phyloP scores from a whole-genome alignment of 495 filamentous ascomycete genomes.

The Hapsidospora chrysogenum region DNA sequence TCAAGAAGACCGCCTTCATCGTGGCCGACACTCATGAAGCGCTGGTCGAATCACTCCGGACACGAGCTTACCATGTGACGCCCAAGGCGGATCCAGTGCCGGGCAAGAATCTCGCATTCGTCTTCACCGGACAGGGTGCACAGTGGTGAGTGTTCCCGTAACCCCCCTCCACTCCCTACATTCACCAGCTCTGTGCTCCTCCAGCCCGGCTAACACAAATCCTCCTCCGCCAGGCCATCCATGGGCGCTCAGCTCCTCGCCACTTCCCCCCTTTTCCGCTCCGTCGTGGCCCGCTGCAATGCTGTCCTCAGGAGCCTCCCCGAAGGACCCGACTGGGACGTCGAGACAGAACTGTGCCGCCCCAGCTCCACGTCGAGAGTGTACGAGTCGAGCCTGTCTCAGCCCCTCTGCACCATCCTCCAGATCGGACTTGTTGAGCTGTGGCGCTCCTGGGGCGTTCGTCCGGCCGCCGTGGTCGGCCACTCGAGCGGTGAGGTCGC shows the following conservation, averaged over 20 bases:
- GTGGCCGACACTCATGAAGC: neutral
- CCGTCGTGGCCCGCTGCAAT: neutral
- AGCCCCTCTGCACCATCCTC: conserved; percentile 21
- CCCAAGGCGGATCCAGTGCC: conserved; percentile 8
- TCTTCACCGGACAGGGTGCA: conserved; percentile 25
- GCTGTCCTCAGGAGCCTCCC: neutral
- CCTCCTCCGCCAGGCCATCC: no score
- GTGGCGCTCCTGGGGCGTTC: conserved; percentile 21
- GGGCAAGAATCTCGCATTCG: conserved; percentile 11
- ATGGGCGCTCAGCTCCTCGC: neutral
- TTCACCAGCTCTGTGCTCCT: no score
- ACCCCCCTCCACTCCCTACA: no score
- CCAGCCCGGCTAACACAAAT: no score
- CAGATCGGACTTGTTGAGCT: conserved; percentile 29
- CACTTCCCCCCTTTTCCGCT: neutral
- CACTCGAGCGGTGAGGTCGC: conserved; percentile 38
- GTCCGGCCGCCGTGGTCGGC: conserved; percentile 25
- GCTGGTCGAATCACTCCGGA: conserved; percentile 2
- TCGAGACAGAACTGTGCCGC: conserved; percentile 3
- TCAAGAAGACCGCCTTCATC: conserved; percentile 11
- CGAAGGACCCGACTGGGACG: conserved; percentile 1
- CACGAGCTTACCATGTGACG: neutral
- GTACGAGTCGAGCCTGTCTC: conserved; percentile 11
- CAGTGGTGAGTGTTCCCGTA: conserved; percentile 35
- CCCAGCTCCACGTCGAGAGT: conserved; percentile 1